Base-by-base conservation (phyloP, 2,329 filamentous ascomycete genomes). In the Hypoxylon sp. region DNA sequence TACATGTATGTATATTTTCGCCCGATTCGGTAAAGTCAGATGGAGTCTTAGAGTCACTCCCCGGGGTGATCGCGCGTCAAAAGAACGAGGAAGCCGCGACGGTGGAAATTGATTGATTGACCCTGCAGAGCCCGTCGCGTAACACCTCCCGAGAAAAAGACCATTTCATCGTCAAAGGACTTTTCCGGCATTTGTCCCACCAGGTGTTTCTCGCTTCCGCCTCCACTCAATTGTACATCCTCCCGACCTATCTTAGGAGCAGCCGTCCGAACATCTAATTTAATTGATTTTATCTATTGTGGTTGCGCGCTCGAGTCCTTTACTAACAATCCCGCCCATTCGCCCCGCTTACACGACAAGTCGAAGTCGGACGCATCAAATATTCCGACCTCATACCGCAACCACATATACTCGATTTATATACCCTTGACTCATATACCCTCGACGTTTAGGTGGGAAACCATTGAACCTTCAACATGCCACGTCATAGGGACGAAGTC, bases 401-500 rank as follows among this genome's bases (percentile, higher is more conserved):
- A 29, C 19, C 22, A 44, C n/a, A 26, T 17, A 37, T 47, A 60
- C 33, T 13, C 29, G 29, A 22, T 3, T 22, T 3, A 22, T 19
- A 39, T 19, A 58, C 24, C 53, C 35, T 33, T n/a, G n/a, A 22
- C 19, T 22, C 19, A 22, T 19, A 39, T 19, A 58, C 24, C 53
- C 35, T 33, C 22, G 10, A 24, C 17, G 51, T 33, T 17, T 50
- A 39, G 31, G 14, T 48, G 10, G 46, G 39, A 24, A 44, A 47
- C 29, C 29, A 39, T 8, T 13, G 9, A 37, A 22, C 26, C 22
- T 48, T 39, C 19, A 29, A 60, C 13, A 83, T 83, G 81, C 80
- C 79, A 78, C 80, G 81, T 75, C 80, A 78, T 55, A 76, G 80
- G 70, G 79, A 79, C 71, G 79, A 80, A 66, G 75, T 76, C 63